A percentile compares a stretch with the other conserved stretches of the same genome.
These are phyloP conservation scores for Suillus subaureus DNA, from an alignment of 768 basidiomycete genomes.

Conservation along the genomic window DNA sequence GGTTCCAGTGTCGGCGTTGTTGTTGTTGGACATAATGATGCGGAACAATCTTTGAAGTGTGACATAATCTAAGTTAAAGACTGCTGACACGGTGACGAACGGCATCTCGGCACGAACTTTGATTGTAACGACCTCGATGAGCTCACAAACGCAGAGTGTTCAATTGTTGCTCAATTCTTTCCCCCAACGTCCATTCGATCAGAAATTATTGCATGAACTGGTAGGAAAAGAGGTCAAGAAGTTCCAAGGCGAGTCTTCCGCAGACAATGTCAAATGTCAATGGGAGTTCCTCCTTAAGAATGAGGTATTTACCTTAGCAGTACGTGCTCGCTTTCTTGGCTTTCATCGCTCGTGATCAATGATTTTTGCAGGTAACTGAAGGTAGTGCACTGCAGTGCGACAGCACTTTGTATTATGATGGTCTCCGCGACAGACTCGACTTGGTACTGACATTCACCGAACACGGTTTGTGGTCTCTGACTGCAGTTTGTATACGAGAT, in stretches of 20 bases:
- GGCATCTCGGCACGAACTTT: conserved; percentile 29
- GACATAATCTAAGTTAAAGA: not conserved
- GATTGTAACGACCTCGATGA: conserved; percentile 36
- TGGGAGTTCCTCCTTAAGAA: conserved; percentile 78
- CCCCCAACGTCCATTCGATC: conserved; percentile 52
- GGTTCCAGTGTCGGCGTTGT: conserved; percentile 14
- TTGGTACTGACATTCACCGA: conserved; percentile 77
- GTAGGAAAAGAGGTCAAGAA: conserved; percentile 49
- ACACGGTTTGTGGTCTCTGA: conserved; percentile 50
- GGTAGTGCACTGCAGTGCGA: conserved; percentile 61
- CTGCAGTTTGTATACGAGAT: conserved; percentile 1
- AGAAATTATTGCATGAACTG: conserved; percentile 48
- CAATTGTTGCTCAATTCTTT: conserved; percentile 53
- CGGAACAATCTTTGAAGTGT: not conserved
- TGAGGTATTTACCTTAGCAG: conserved; percentile 73
- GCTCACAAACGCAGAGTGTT: conserved; percentile 53
- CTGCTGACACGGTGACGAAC: not conserved
- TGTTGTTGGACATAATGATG: conserved; percentile 25
- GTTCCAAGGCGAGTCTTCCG: conserved; percentile 42
- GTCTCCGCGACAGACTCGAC: conserved; percentile 66
- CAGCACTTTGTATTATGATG: conserved; percentile 58
- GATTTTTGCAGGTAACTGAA: conserved; percentile 56
- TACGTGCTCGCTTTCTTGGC: conserved; percentile 38
- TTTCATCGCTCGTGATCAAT: not conserved
- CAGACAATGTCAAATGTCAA: conserved; percentile 66